Evolutionary conservation across 73 alveolate genomes (phyloP).

Genomic region (Paramecium biaurelia): DNA sequence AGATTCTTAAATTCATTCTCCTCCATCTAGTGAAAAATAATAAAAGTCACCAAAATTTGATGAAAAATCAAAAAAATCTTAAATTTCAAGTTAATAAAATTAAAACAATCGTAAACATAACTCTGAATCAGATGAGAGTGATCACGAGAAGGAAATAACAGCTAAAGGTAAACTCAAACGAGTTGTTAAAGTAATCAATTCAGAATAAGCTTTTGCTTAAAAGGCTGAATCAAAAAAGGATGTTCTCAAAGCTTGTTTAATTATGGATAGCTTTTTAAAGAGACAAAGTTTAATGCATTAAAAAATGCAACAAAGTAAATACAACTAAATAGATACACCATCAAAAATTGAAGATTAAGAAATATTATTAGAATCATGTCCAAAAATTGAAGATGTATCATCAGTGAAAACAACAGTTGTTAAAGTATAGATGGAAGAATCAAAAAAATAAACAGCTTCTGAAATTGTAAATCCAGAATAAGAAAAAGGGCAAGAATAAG

Average conservation of each 20-base stretch:
- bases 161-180: not conserved
- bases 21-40: not conserved
- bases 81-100: not conserved
- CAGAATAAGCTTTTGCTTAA: not conserved
- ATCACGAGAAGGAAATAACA: not conserved
- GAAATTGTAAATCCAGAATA: not conserved
- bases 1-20: not conserved
- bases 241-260: constrained; percentile 15
- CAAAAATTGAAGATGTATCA: not conserved
- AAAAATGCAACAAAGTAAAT: not conserved
- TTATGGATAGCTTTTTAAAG: constrained; percentile 13
- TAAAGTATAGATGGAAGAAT: not conserved
- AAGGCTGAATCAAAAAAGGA: not conserved
- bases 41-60: not conserved
- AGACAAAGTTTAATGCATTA: not conserved
- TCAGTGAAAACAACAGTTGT: not conserved
- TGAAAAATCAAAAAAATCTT: not conserved
- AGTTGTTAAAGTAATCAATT: not conserved
- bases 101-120: not conserved
- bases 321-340: not conserved
- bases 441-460: not conserved
- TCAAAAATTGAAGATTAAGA: not conserved
- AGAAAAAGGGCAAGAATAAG: not conserved
- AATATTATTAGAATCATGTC: not conserved
- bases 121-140: not conserved